Conservation (phyloP, 306 rosid species). For the Acacia confusa region DNA sequence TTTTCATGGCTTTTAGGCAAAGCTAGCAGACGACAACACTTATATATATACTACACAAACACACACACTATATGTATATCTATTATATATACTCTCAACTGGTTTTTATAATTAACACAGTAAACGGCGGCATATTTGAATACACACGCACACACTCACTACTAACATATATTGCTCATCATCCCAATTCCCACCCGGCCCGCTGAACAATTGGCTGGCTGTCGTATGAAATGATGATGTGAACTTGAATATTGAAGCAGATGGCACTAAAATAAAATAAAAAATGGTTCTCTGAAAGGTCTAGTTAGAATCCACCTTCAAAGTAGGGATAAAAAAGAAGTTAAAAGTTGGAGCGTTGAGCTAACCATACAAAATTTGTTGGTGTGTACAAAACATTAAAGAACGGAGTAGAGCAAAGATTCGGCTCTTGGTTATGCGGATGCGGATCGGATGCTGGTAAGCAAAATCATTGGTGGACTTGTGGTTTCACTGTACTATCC, state of each 20-base stretch:
- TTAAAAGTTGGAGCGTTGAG: background rate
- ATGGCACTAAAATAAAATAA: background rate
- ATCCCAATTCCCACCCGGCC: background rate
- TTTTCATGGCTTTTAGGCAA: background rate
- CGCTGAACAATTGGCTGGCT: background rate
- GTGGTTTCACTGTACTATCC: background rate
- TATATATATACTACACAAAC: background rate
- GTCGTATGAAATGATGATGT: background rate
- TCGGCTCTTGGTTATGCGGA: background rate
- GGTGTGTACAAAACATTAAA: background rate
- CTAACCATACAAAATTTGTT: background rate
- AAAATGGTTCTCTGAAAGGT: background rate
- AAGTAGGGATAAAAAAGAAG: background rate
- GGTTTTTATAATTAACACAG: background rate
- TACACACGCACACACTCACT: too few relatives aligned
- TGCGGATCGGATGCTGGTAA: background rate
- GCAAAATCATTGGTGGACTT: background rate
- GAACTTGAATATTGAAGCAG: background rate
- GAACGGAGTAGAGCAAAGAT: background rate
- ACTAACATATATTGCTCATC: background rate
- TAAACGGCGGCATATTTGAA: too few relatives aligned
- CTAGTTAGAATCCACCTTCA: conserved; percentile 28
- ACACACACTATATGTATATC: too few relatives aligned
- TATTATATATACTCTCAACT: background rate
- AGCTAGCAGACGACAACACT: background rate